Base-by-base conservation (phyloP, 2,329 filamentous ascomycete species). In the Pestalotiopsis fici region DNA sequence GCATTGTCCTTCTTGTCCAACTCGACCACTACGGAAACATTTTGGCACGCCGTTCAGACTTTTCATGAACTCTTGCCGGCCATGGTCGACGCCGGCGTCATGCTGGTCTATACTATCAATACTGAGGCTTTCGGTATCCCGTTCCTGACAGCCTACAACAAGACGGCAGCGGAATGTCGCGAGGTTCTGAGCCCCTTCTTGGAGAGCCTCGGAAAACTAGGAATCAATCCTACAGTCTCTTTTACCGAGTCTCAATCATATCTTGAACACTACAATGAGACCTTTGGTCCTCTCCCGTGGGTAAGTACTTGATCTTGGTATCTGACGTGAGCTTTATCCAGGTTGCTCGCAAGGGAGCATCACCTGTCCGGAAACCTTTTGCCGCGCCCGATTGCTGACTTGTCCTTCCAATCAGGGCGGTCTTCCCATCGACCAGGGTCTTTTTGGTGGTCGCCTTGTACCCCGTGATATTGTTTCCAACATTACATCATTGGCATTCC, bases 401-500 rank as follows among this genome's bases (percentile, higher is more conserved):
- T n/a, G n/a, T n/a, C n/a, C 3, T 50, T 11, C 3, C 1, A 71
- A 75, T 65, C 72, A 74, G 54, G 78, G 76, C 21, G 72, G 72
- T 6, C 43, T 50, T n/a, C 18, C 43, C 15, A 67, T 71, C 6
- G 76, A 74, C 59, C 76, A 79, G 57, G 43, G 43, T 50, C 43
- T 50, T 3, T 79, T 76, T 64, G 78, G 78, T 13, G 76, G 77
- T 9, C 78, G 78, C 6, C 65, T 80, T 6, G 76, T 80, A 31
- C 76, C 78, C 0, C 74, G 76, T 12, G 68, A 70, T 0, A 71
- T 74, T 0, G 69, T 81, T 5, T 71, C 77, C 21, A 67, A 74
- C 55, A 78, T 79, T 67, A 50, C 43, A 3, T 71, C 73, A 2
- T 67, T 72, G 13, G 75, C 76, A 6, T 72, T 78, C 9, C 67